Base-by-base conservation (phyloP, 192 early-diverging fungal genomes). In the Mortierella claussenii region DNA sequence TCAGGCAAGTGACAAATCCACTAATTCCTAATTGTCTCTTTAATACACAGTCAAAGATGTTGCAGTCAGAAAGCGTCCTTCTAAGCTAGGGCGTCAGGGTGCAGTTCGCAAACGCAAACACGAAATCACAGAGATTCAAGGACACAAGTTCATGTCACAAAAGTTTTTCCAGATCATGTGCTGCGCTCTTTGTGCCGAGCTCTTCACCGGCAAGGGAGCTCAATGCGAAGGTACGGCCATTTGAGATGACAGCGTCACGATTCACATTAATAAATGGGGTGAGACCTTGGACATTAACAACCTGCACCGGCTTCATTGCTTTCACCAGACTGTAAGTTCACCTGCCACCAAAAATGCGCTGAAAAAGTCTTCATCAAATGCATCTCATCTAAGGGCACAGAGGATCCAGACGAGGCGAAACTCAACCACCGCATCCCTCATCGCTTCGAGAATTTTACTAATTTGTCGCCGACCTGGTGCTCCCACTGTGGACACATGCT, bases 401-500 rank as follows among this genome's bases (percentile, higher is more conserved):
- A 85, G 70, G 89, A 90, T 63, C 74, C 81, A 5, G 93, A 94
- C 24, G 87, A 88, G 31, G 86, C 85, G 18, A 87, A 91, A 36
- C 75, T 95, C 30, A 89, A 93, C 15, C 97, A 99, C 78, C 87
- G 91, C 30, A 99, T 99, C 73, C 97, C 96, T 21, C 97, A 99
- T 86, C 91, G 97, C 47, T 98, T 95, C 66, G 93, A 96, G 61
- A 82, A 79, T n/a, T 83, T 91, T 20, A 90, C 89, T 24, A 95
- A 91, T 58, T 83, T 96, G 50, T 90, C 88, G 17, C 90, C 93
- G 33, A 89, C 90, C 74, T 99, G 97, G 97, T 99, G 97, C 70
- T 94, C 89, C 66, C 97, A 99, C 81, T 99, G 97, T 83, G 97
- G 97, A 20, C 93, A 89, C 45, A 94, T 99, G 93, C 88, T 99